Conservation (phyloP, 2,329 filamentous ascomycete genomes). For the Fonsecaea erecta region DNA sequence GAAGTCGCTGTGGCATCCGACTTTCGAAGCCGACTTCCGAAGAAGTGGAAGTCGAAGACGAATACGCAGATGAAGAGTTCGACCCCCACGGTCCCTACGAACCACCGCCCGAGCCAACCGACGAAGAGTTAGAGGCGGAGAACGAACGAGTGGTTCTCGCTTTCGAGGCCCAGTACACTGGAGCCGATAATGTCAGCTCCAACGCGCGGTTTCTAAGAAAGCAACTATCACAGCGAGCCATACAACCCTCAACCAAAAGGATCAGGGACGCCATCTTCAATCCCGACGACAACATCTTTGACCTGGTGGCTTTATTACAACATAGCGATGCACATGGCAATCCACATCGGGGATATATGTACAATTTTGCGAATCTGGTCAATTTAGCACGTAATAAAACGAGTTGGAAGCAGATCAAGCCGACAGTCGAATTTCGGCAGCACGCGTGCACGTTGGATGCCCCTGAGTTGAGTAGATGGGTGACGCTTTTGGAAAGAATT, state of each 20-base stretch:
- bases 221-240: not conserved
- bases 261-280: slow-evolving; percentile 26
- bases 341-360: slow-evolving; percentile 29
- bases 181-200: slow-evolving; percentile 26
- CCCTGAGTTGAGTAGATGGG: slow-evolving; percentile 28
- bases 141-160: slow-evolving; percentile 25
- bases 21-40: not conserved
- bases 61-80: slow-evolving; percentile 20
- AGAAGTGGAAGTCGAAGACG: slow-evolving; percentile 1
- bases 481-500: slow-evolving; percentile 31
- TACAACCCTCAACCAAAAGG: not conserved
- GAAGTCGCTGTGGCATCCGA: slow-evolving; percentile 24
- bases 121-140: slow-evolving; percentile 22
- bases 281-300: slow-evolving; percentile 21
- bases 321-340: slow-evolving; percentile 10
- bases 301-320: slow-evolving; percentile 21
- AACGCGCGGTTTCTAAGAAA: slow-evolving; percentile 22
- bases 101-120: slow-evolving; percentile 8
- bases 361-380: slow-evolving; percentile 31
- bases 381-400: slow-evolving; percentile 23
- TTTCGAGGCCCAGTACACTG: slow-evolving; percentile 28
- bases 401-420: slow-evolving; percentile 27
- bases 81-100: slow-evolving; percentile 13
- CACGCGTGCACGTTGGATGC: slow-evolving; percentile 31
- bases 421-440: slow-evolving; percentile 36